phyloP scores from a whole-genome alignment of 2,329 filamentous ascomycete genomes.

The Leptographium flavum region DNA sequence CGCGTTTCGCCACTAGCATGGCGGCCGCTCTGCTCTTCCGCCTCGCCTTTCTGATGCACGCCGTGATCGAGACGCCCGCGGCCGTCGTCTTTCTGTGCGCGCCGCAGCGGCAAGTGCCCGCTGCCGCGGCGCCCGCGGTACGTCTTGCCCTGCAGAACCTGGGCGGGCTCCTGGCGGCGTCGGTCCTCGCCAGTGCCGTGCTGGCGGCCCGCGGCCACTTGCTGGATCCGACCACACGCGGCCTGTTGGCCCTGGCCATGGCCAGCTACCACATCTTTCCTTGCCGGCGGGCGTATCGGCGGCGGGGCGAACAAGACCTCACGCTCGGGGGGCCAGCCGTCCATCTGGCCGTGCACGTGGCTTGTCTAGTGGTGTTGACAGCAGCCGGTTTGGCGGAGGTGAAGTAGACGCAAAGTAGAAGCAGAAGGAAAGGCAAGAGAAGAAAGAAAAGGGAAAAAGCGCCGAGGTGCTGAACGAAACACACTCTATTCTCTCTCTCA shows the following conservation, averaged over 20 bases:
- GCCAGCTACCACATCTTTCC: slow-evolving; percentile 36
- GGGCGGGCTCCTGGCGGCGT: slow-evolving; percentile 31
- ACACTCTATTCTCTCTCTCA: not conserved
- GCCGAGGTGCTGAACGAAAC: too few species aligned
- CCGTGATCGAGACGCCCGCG: slow-evolving; percentile 16
- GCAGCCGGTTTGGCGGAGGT: slow-evolving; percentile 10
- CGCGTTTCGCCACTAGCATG: too few species aligned
- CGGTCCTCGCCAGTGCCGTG: slow-evolving; percentile 27
- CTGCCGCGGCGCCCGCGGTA: slow-evolving; percentile 21
- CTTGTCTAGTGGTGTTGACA: slow-evolving; percentile 23
- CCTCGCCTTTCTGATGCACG: slow-evolving; percentile 10
- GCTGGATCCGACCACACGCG: slow-evolving; percentile 10
- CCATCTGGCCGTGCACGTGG: slow-evolving; percentile 28
- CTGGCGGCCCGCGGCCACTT: slow-evolving; percentile 15
- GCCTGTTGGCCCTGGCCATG: slow-evolving; percentile 24
- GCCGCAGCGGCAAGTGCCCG: slow-evolving; percentile 27
- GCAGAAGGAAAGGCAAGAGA: too few species aligned
- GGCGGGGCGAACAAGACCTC: slow-evolving; percentile 13
- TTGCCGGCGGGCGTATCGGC: slow-evolving; percentile 25
- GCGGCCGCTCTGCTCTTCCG: not conserved
- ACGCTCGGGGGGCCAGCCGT: slow-evolving; percentile 30
- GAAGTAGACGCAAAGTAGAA: too few species aligned
- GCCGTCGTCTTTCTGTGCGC: slow-evolving; percentile 29
- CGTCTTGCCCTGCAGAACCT: slow-evolving; percentile 30
- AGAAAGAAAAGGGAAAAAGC: too few species aligned